Conservation (phyloP, 495 filamentous ascomycete genomes). For the Penicillium desertorum region DNA sequence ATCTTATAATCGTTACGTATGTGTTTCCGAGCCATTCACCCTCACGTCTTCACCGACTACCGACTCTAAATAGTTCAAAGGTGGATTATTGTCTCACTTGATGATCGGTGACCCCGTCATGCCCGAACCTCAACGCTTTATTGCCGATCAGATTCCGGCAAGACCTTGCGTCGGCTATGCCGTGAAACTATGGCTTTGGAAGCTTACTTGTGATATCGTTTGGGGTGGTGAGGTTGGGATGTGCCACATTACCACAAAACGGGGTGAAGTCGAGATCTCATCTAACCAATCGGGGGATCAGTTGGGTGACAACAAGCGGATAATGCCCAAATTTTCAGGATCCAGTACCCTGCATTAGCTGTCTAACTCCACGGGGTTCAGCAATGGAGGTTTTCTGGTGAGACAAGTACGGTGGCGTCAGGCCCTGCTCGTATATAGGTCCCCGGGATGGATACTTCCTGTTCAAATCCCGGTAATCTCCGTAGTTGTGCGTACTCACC, state of each 20-base stretch:
- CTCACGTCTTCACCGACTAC: background rate
- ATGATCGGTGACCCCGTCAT: constrained; percentile 13
- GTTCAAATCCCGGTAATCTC: background rate
- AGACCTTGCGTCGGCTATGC: background rate
- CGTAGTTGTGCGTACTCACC: background rate
- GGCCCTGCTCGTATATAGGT: background rate
- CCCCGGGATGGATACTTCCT: background rate
- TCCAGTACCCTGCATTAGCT: background rate
- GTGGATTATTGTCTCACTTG: constrained; percentile 19
- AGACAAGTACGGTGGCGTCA: constrained; percentile 1
- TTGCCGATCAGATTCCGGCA: background rate
- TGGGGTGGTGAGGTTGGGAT: background rate
- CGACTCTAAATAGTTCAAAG: background rate
- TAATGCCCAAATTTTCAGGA: background rate
- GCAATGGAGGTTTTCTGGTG: background rate
- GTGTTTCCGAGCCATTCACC: too few relatives aligned
- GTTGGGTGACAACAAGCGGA: background rate
- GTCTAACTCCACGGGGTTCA: background rate
- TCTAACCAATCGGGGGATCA: background rate
- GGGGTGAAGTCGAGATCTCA: background rate
- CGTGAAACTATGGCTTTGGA: background rate
- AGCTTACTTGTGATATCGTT: constrained; percentile 1
- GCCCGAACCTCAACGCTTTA: background rate
- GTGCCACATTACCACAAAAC: background rate
- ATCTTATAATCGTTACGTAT: background rate